Base-by-base conservation (phyloP, 352 stramenopile species). In the Phytophthora tubulina region DNA sequence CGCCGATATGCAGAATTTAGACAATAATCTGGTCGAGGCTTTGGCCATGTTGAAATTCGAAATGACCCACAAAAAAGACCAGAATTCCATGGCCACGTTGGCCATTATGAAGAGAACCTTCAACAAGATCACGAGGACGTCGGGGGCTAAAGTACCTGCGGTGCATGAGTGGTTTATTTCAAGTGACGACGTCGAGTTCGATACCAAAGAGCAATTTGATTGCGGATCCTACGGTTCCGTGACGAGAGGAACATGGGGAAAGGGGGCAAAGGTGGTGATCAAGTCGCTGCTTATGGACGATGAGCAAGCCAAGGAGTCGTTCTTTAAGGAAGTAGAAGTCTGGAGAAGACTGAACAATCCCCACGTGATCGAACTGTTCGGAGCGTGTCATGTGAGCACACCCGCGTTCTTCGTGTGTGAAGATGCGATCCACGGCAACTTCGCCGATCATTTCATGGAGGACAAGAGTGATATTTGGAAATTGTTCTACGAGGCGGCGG, bases 311-410 rank as follows among this genome's bases (percentile, higher is more conserved):
- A 72, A 73, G 52, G 50, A 60, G 4, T 74, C 57, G 7, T 84
- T 85, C 41, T 66, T 82, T 49, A 73, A 72, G 27, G 79, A 84
- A 27, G 63, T 82, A 44, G 59, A 79, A n/a, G 50, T 79, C 31
- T 89, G 81, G 81, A 64, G 53, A 30, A 49, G 32, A 10, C 45
- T 85, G 5, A 67, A 75, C 50, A 79, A 86, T 36, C 75, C 72
- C 15, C 70, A 89, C 45, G 72, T 89, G 2, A 17, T 86, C 4
- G 63, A 78, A 35, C 55, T 89, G 35, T 85, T 80, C 52, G 82
- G 82, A 4, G 82, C 77, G n/a, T 86, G 75, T 17, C 82, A 89
- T 45, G 76, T 89, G 7, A 77, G 77, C 6, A 63, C 72, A 2
- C 71, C 73, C 3, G 63, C 72, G 0, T 79, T 79, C 41, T 75